Percentiles rank a stretch among this genome's conserved stretches.
Conservation (phyloP, 2,329 filamentous ascomycete genomes). For the Monosporascus sp. region DNA sequence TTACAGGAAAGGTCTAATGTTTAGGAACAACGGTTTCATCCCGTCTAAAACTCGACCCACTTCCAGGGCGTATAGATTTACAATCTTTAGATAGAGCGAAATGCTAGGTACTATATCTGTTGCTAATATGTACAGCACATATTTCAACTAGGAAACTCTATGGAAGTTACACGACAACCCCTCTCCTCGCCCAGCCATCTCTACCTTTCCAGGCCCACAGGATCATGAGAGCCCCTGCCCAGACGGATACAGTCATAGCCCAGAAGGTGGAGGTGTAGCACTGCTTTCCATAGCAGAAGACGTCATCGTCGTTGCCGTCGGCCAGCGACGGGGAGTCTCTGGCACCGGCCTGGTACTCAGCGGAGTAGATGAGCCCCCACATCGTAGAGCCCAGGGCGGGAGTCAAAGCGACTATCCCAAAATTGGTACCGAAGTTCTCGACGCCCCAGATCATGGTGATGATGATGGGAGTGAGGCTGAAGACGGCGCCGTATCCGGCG, state of each 20-base stretch:
- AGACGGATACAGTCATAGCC: conserved; percentile 78
- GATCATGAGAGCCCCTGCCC: conserved; percentile 68
- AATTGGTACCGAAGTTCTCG: conserved; percentile 98
- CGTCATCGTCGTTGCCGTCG: conserved; percentile 35
- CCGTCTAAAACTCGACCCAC: no score
- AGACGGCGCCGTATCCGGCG: conserved; percentile 87
- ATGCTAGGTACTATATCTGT: not conserved
- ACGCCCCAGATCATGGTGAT: conserved; percentile 98
- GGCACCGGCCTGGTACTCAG: conserved; percentile 68
- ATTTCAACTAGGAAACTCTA: not conserved
- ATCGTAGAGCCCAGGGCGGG: conserved; percentile 83
- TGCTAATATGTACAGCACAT: not conserved
- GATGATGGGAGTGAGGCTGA: conserved; percentile 84
- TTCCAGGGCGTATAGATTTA: no score
- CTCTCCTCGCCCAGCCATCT: conserved; percentile 69
- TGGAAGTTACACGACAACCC: conserved; percentile 50
- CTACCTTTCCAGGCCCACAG: conserved; percentile 76
- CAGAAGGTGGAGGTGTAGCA: conserved; percentile 84
- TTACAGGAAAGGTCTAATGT: no score
- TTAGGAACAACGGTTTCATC: no score
- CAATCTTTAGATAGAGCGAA: not conserved
- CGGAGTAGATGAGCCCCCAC: conserved; percentile 87
- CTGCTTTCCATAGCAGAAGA: conserved; percentile 71
- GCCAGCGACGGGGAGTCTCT: conserved; percentile 31
- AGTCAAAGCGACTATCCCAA: conserved; percentile 89